Evolutionary conservation across 306 rosid species (phyloP).

Genomic region (Cicer chorassanicum): DNA sequence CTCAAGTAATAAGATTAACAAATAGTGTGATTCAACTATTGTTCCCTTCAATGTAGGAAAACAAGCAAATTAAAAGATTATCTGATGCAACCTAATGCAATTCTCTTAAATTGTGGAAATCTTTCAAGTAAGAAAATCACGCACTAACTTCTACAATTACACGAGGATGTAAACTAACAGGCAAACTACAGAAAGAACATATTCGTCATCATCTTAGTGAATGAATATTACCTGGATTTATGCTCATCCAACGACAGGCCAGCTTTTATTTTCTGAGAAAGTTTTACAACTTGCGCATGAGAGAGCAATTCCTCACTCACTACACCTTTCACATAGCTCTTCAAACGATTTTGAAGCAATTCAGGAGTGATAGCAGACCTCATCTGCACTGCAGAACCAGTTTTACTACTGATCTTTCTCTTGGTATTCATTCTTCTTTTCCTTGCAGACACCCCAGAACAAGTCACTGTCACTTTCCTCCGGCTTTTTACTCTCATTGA

Average conservation of each 20-base stretch:
- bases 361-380: conserved; percentile 59
- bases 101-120: no score
- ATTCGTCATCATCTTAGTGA: conserved; percentile 3
- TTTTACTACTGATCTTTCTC: conserved; percentile 54
- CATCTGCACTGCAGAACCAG: conserved; percentile 34
- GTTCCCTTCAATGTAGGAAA: conserved; percentile 25
- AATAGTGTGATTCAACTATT: neutral
- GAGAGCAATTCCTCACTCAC: conserved; percentile 74
- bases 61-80: conserved; percentile 24
- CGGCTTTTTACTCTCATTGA: conserved; percentile 40
- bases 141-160: conserved; percentile 4
- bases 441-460: conserved; percentile 97
- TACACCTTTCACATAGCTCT: conserved; percentile 81
- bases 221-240: conserved; percentile 67
- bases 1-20: conserved; percentile 42
- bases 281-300: conserved; percentile 83
- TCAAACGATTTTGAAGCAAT: conserved; percentile 63
- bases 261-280: conserved; percentile 74
- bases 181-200: neutral
- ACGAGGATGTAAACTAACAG: neutral
- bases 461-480: conserved; percentile 66
- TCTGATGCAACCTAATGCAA: neutral
- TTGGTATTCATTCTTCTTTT: conserved; percentile 74
- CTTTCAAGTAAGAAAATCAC: neutral
- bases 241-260: conserved; percentile 82